A percentile compares a stretch with the other conserved stretches of the same genome.
phyloP scores from a whole-genome alignment of 495 filamentous ascomycete species.

The Penicillium fimorum region DNA sequence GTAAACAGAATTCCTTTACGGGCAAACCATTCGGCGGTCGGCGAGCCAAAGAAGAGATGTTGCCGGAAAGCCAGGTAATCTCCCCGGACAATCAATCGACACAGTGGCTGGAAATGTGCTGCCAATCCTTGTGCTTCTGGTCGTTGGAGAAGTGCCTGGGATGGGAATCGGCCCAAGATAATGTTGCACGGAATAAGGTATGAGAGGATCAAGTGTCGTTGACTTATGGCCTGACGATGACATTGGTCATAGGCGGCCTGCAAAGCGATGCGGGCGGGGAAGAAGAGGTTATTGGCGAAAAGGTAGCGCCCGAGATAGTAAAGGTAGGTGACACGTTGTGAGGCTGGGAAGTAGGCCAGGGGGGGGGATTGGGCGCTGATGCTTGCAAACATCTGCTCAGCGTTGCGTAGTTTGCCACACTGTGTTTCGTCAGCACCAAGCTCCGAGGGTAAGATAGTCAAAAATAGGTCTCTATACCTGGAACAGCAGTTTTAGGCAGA shows the following conservation, averaged over 20 bases:
- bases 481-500: conserved; percentile 86
- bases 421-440: conserved; percentile 17
- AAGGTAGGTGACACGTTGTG: conserved; percentile 85
- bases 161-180: conserved; percentile 82
- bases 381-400: conserved; percentile 85
- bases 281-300: conserved; percentile 78
- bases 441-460: conserved; percentile 1
- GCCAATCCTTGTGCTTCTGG: conserved; percentile 71
- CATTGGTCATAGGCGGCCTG: conserved; percentile 79
- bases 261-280: conserved; percentile 67
- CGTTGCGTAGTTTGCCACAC: conserved; percentile 59
- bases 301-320: conserved; percentile 92
- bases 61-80: conserved; percentile 74
- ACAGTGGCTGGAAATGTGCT: conserved; percentile 71
- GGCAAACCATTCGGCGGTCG: conserved; percentile 66
- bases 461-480: conserved; percentile 50
- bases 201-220: conserved; percentile 76
- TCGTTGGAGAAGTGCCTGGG: conserved; percentile 57
- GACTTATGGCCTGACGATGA: conserved; percentile 61
- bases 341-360: conserved; percentile 74
- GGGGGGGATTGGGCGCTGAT: conserved; percentile 80
- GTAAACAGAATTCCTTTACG: conserved; percentile 71
- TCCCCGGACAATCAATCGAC: conserved; percentile 69
- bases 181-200: conserved; percentile 83
- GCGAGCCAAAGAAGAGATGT: conserved; percentile 55